These are phyloP conservation scores for Arthrobotrys sphaeroides DNA, from an alignment of 2,329 filamentous ascomycete species.

Conservation along the genomic window DNA sequence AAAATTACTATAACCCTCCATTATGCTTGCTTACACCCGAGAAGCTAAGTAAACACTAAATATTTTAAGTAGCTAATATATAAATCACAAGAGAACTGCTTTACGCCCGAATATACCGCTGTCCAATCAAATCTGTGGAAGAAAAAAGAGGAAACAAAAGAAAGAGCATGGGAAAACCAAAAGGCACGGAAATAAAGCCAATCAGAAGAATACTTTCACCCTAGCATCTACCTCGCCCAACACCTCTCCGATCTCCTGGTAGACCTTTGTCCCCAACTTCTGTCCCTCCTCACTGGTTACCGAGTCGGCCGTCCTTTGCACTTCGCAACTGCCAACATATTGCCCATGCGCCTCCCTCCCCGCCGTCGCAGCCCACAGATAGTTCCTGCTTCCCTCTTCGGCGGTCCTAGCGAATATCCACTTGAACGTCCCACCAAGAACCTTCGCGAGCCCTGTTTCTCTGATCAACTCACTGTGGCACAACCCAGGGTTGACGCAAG, in stretches of 20 bases:
- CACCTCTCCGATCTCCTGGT: constrained; percentile 38
- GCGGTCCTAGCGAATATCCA: constrained; percentile 56
- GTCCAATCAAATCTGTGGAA: too few species aligned
- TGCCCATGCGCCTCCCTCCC: constrained; percentile 55
- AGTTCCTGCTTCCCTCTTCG: constrained; percentile 59
- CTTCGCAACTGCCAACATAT: constrained; percentile 55
- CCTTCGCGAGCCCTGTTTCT: background rate
- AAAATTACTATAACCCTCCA: too few species aligned
- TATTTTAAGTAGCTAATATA: too few species aligned
- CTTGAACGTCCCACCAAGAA: background rate
- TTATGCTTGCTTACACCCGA: too few species aligned
- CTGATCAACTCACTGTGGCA: constrained; percentile 52
- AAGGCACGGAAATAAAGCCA: too few species aligned
- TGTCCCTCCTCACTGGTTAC: constrained; percentile 40
- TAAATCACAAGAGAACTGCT: too few species aligned
- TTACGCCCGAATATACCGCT: too few species aligned
- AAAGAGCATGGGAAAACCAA: too few species aligned
- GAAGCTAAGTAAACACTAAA: too few species aligned
- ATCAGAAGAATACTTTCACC: constrained; percentile 23
- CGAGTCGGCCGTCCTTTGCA: constrained; percentile 20
- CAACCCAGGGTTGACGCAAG: constrained; percentile 52
- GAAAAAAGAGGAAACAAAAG: too few species aligned
- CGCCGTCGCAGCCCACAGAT: constrained; percentile 57
- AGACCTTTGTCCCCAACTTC: constrained; percentile 32
- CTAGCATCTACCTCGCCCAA: constrained; percentile 2